Conservation (phyloP, 306 rosid species). For the apple (Malus domestica) region ASM211411v1 NC_041800.1:6308001-6308500, state of each 20-base stretch:
- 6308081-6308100: conserved; percentile 1
- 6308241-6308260: too few species aligned
- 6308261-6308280: accelerated
- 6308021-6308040: neutral
- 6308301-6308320: too few species aligned
- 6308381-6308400: conserved; percentile 5
- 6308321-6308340: accelerated
- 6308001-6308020: neutral
- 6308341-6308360: too few species aligned
- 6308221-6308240: accelerated
- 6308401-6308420: neutral
- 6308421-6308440: neutral
- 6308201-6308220: neutral
- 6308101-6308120: neutral
- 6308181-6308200: conserved; percentile 25
- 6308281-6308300: too few species aligned
- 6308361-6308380: too few species aligned
- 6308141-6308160: neutral
- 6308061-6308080: neutral
- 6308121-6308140: neutral
- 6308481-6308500: neutral
- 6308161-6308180: neutral
- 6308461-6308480: neutral
- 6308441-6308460: neutral
- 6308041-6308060: too few species aligned